Conservation (phyloP, 768 basidiomycete genomes). For the Mycena kentingensis region DNA sequence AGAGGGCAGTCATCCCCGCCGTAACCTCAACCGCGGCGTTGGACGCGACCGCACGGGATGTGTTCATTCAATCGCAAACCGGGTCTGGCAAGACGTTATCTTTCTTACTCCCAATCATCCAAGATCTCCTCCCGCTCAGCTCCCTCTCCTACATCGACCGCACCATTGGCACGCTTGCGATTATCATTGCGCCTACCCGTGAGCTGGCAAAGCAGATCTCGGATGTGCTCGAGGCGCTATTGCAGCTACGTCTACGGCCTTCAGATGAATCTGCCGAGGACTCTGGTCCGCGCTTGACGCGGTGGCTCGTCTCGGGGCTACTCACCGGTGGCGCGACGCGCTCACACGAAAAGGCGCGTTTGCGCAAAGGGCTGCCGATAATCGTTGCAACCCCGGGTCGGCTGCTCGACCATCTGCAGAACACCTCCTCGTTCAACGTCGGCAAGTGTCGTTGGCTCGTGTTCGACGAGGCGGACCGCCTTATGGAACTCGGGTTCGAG, state of each 20-base stretch:
- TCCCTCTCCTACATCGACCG: conserved; percentile 92
- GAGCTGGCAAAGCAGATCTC: conserved; percentile 97
- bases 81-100: conserved; percentile 96
- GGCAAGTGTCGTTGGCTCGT: conserved; percentile 96
- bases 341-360: conserved; percentile 91
- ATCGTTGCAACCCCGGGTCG: conserved; percentile 95
- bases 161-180: conserved; percentile 90
- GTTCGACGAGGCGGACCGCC: conserved; percentile 93
- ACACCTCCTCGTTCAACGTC: conserved; percentile 89
- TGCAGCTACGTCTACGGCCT: conserved; percentile 72
- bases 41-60: conserved; percentile 57
- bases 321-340: conserved; percentile 94
- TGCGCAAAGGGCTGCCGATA: conserved; percentile 94
- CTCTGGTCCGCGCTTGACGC: conserved; percentile 56
- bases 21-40: conserved; percentile 38
- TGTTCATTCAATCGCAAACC: conserved; percentile 95
- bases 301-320: conserved; percentile 93
- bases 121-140: conserved; percentile 89
- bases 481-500: conserved; percentile 99
- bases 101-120: conserved; percentile 91
- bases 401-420: conserved; percentile 93
- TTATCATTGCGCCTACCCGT: conserved; percentile 93
- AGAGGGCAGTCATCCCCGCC: conserved; percentile 73
- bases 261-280: conserved; percentile 56
- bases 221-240: conserved; percentile 84